Percentiles rank a stretch among this genome's conserved stretches.
phyloP scores from a whole-genome alignment of 352 stramenopile species.

The Pythium apleroticum region DNA sequence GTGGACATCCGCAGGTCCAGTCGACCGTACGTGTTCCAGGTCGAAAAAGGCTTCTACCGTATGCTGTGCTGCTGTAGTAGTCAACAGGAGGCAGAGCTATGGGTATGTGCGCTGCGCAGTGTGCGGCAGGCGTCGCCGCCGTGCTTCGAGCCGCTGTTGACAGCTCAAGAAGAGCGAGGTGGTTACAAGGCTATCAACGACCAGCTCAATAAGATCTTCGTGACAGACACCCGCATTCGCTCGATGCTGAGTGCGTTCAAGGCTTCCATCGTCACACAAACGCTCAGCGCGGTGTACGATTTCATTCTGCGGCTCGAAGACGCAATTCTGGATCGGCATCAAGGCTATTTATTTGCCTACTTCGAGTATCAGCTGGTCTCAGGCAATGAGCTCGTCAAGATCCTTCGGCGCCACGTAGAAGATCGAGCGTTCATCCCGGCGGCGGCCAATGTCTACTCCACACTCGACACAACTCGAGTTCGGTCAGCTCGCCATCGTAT shows the following conservation, averaged over 20 bases:
- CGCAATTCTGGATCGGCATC: slow-evolving; percentile 65
- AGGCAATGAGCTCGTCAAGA: slow-evolving; percentile 69
- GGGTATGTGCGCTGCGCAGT: slow-evolving; percentile 63
- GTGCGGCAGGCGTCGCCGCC: slow-evolving; percentile 44
- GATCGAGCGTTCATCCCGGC: slow-evolving; percentile 77
- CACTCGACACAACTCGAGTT: slow-evolving; percentile 43
- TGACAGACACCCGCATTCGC: slow-evolving; percentile 57
- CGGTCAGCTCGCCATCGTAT: slow-evolving; percentile 35
- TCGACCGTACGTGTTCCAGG: slow-evolving; percentile 80
- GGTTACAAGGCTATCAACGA: slow-evolving; percentile 51
- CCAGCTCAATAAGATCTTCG: slow-evolving; percentile 82
- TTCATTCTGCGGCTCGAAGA: slow-evolving; percentile 71
- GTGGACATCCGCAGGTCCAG: slow-evolving; percentile 63
- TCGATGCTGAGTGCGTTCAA: slow-evolving; percentile 60
- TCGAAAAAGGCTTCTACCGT: slow-evolving; percentile 85
- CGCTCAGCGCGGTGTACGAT: slow-evolving; percentile 46
- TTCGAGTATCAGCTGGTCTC: slow-evolving; percentile 61
- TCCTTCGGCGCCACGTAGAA: slow-evolving; percentile 76
- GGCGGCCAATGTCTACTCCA: slow-evolving; percentile 54
- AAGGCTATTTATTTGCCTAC: slow-evolving; percentile 63
- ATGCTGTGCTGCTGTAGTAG: slow-evolving; percentile 80
- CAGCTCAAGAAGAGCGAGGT: slow-evolving; percentile 51
- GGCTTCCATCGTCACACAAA: slow-evolving; percentile 43
- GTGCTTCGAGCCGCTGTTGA: slow-evolving; percentile 69
- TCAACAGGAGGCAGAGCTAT: slow-evolving; percentile 78